A percentile compares a stretch with the other conserved stretches of the same genome.
These are phyloP conservation scores for Lithocarpus polystachyus DNA, from an alignment of 306 rosid species.

Conservation along the genomic window DNA sequence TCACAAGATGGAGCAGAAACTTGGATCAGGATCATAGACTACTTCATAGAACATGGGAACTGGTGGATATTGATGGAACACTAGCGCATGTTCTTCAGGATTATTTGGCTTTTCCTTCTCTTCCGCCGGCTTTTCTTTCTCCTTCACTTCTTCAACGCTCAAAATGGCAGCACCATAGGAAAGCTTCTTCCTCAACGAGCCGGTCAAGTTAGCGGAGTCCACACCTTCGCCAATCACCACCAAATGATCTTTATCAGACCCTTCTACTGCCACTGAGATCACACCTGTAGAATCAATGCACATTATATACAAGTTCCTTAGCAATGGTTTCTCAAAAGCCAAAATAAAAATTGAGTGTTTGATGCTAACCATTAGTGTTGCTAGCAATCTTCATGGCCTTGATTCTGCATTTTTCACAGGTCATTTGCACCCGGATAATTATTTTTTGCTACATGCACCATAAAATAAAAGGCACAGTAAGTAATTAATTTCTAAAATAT, in stretches of 20 bases:
- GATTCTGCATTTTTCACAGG: constrained; percentile 26
- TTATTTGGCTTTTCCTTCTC: background rate
- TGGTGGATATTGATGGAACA: background rate
- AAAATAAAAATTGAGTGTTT: background rate
- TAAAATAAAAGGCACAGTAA: background rate
- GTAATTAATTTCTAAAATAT: background rate
- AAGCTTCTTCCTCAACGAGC: constrained; percentile 19
- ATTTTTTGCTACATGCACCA: constrained; percentile 38
- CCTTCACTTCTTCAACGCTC: constrained; percentile 17
- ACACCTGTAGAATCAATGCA: constrained; percentile 21
- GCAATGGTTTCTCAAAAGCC: background rate
- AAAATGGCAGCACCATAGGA: background rate
- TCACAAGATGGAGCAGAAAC: background rate
- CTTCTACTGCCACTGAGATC: constrained; percentile 35
- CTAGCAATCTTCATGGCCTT: constrained; percentile 41
- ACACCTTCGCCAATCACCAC: constrained; percentile 22
- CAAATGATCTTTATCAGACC: constrained; percentile 24
- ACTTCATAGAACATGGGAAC: background rate
- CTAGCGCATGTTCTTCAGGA: no score
- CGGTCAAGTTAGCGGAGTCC: constrained; percentile 17
- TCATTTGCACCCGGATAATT: constrained; percentile 17
- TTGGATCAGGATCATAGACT: background rate
- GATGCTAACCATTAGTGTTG: constrained; percentile 2
- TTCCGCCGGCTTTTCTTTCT: background rate
- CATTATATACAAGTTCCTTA: no score